Evolutionary conservation across 192 early-diverging fungal species (phyloP), one percentile per base, ranked within the genome.

Genomic region (Lobosporangium transversale): DNA sequence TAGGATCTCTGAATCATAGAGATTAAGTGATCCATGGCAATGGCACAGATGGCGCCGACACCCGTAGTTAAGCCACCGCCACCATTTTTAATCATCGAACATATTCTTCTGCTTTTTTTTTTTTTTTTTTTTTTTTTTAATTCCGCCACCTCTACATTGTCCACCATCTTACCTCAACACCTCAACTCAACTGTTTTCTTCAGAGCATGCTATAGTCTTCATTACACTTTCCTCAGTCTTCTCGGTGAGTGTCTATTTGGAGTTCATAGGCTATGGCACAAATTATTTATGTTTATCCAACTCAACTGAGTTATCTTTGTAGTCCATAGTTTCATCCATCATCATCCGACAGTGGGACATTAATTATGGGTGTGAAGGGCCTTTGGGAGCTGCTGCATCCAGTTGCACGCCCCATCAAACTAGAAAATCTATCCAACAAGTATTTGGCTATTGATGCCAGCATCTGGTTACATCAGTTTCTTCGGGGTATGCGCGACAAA

Each of bases 391-490:
- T 99, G 26, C 63, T 98, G 24, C 88, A 93, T 58, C 93, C 94
- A 4, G 86, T 87, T 12, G 89, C 89, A 27, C 84, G 92, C 53
- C 92, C 91, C 18, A 85, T 92, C 42, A 83, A 89, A 27, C 78
- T 99, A 24, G 97, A 99, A 18, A 82, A 88, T 18, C 79, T 99
- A 29, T 68, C 82, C 6, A 87, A 92, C 62, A 90, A 90, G 63
- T 79, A 83, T 26, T 76, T 99, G 52, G 96, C 95, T 3, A 87
- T 99, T 24, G 97, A 98, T 82, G 98, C 96, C 18, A 92, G 90
- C 53, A 98, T 99, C 51, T 99, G 98, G 98, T 86, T 98, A 30
- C 89, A 98, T 73, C 98, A 99, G 85, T 97, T 98, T 62, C 62
- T 97, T 33, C 94, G 94, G 62, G 96, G 96, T 4, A 95, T 98